Conservation (phyloP, 2,329 filamentous ascomycete species). For the Ciborinia camelliae region DNA sequence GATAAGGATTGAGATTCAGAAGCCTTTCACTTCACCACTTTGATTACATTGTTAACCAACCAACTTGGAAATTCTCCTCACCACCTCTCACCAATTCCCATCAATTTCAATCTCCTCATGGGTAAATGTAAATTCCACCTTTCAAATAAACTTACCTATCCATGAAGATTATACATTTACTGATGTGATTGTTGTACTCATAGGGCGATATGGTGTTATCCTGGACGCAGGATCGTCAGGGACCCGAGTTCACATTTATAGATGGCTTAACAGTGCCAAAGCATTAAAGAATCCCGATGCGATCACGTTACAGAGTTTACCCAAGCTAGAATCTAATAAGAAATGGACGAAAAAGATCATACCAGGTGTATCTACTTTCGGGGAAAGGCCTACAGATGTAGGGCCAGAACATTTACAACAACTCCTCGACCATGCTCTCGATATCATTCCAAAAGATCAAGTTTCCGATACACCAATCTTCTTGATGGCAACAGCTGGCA, state of each 20-base stretch:
- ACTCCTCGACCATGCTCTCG: constrained; percentile 77
- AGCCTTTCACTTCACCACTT: neutral
- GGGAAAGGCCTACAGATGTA: constrained; percentile 68
- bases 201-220: constrained; percentile 78
- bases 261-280: constrained; percentile 76
- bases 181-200: too few species aligned
- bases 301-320: constrained; percentile 64
- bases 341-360: constrained; percentile 91
- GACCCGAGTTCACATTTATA: constrained; percentile 90
- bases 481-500: constrained; percentile 91
- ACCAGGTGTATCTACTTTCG: constrained; percentile 89
- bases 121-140: constrained; percentile 16
- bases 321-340: constrained; percentile 77
- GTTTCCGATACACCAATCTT: constrained; percentile 86
- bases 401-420: constrained; percentile 77
- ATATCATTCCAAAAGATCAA: constrained; percentile 71
- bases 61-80: neutral
- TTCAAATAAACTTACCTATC: neutral
- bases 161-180: neutral
- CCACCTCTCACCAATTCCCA: neutral
- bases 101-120: constrained; percentile 9
- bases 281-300: constrained; percentile 59
- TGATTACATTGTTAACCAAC: neutral
- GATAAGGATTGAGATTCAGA: neutral
- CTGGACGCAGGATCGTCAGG: constrained; percentile 97